phyloP scores from a whole-genome alignment of 257 asterid genomes.

The Solanum virginianum region DNA sequence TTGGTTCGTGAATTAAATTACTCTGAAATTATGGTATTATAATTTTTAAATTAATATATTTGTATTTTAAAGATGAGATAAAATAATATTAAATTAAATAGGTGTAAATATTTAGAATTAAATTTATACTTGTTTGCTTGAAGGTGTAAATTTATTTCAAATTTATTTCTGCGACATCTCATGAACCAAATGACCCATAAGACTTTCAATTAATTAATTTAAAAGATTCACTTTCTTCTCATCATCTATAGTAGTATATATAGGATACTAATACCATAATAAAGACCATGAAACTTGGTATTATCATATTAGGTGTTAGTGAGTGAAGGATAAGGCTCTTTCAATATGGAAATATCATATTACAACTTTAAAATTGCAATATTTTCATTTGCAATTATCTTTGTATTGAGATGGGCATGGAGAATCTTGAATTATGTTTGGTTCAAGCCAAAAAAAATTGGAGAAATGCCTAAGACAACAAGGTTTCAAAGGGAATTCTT shows the following conservation, averaged over 20 bases:
- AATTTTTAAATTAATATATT: no score
- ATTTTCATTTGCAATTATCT: not conserved
- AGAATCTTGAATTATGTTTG: constrained; percentile 15
- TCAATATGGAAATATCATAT: not conserved
- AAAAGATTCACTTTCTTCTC: not conserved
- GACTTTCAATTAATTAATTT: not conserved
- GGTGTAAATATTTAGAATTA: no score
- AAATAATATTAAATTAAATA: no score
- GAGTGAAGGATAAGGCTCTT: not conserved
- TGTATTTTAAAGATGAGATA: no score
- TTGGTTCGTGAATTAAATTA: no score
- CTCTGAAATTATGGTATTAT: no score
- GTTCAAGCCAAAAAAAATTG: constrained; percentile 14
- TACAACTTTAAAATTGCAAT: not conserved
- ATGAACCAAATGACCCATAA: not conserved
- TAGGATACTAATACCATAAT: not conserved
- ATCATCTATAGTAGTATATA: not conserved
- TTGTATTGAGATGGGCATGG: constrained; percentile 3
- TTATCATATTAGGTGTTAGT: not conserved
- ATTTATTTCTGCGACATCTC: not conserved
- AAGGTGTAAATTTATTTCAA: not conserved
- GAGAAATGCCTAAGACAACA: constrained; percentile 16
- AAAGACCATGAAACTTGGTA: not conserved
- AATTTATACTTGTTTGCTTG: no score
- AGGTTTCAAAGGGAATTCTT: constrained; percentile 11